Evolutionary conservation across 2,329 filamentous ascomycete genomes (phyloP).

Genomic region (Thielaviopsis cerberus): DNA sequence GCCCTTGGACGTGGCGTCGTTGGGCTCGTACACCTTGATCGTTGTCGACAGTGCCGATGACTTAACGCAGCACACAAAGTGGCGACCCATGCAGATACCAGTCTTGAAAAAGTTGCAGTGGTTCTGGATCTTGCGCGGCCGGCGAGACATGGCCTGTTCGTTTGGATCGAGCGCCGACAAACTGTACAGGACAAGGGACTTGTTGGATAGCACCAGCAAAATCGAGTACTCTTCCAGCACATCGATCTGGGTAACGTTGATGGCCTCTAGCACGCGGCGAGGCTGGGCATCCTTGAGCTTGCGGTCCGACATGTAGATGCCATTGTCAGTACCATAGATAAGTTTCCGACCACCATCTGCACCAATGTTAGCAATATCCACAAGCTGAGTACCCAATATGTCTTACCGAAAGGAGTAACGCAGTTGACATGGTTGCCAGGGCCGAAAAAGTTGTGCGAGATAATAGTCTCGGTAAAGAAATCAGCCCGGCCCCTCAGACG

Average conservation of each 20-base stretch:
- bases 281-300: slow-evolving; percentile 71
- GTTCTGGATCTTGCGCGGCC: slow-evolving; percentile 88
- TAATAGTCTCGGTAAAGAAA: slow-evolving; percentile 61
- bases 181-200: slow-evolving; percentile 77
- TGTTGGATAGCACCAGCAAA: slow-evolving; percentile 78
- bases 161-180: slow-evolving; percentile 70
- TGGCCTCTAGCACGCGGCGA: slow-evolving; percentile 66
- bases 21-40: slow-evolving; percentile 98
- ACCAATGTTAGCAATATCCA: slow-evolving; percentile 13
- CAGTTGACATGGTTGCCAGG: slow-evolving; percentile 75
- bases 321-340: slow-evolving; percentile 83
- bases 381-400: too few species aligned
- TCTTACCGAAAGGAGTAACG: slow-evolving; percentile 71
- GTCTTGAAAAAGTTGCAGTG: slow-evolving; percentile 98
- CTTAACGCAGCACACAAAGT: slow-evolving; percentile 92
- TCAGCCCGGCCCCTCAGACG: slow-evolving; percentile 71
- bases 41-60: slow-evolving; percentile 83
- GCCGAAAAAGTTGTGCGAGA: slow-evolving; percentile 42
- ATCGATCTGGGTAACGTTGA: slow-evolving; percentile 83
- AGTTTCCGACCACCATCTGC: slow-evolving; percentile 84
- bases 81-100: slow-evolving; percentile 81
- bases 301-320: slow-evolving; percentile 80
- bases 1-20: slow-evolving; percentile 79
- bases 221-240: slow-evolving; percentile 90
- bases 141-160: slow-evolving; percentile 62